Evolutionary conservation across 1,284 basidiomycete genomes (phyloP).

Genomic region (Rhodotorula sp.): DNA sequence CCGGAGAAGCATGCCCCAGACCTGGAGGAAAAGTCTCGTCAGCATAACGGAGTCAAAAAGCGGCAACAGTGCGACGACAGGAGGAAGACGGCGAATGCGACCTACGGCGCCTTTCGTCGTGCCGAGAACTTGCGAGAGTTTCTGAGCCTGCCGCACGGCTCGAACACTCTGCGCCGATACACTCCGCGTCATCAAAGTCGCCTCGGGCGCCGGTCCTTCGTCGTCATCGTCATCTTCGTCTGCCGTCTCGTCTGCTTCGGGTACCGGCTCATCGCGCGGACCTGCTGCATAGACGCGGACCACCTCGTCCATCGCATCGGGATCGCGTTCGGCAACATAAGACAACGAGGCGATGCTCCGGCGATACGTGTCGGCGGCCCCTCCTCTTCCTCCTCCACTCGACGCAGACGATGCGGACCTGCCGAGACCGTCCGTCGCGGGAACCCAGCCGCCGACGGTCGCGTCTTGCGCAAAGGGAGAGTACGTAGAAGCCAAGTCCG

Average conservation of each 20-base stretch:
- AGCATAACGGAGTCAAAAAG: too few species aligned
- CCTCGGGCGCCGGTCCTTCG: neutral
- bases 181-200: neutral
- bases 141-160: slow-evolving; percentile 28
- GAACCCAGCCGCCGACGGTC: neutral
- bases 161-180: neutral
- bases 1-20: slow-evolving; percentile 28
- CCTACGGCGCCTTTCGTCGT: slow-evolving; percentile 32
- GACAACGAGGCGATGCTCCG: slow-evolving; percentile 21
- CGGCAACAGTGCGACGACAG: neutral
- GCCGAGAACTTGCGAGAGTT: slow-evolving; percentile 24
- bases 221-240: neutral
- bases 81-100: neutral
- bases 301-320: slow-evolving; percentile 25
- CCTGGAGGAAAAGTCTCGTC: neutral
- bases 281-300: slow-evolving; percentile 11
- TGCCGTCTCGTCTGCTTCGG: neutral
- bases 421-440: neutral
- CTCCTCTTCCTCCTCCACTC: neutral
- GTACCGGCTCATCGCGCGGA: neutral
- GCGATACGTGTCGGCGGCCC: slow-evolving; percentile 21
- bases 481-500: slow-evolving; percentile 8
- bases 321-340: slow-evolving; percentile 24
- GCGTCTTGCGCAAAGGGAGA: slow-evolving; percentile 3
- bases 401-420: neutral